A percentile compares a stretch with the other conserved stretches of the same genome.
These are phyloP conservation scores for Podospora comata DNA, from an alignment of 495 filamentous ascomycete genomes.

Conservation along the genomic window DNA sequence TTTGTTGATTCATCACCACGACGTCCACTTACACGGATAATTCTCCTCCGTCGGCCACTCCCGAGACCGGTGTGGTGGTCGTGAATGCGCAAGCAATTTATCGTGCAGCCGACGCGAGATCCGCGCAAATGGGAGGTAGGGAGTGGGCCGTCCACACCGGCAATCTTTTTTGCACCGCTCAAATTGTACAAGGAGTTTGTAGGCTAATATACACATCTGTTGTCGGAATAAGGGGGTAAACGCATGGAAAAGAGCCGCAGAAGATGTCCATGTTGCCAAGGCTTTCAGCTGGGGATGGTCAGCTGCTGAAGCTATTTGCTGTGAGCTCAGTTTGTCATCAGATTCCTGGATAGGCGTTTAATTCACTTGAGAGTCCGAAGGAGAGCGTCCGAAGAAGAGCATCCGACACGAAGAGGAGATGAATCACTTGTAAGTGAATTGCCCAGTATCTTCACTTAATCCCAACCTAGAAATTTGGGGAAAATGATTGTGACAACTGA, in stretches of 20 bases:
- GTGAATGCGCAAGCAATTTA: background rate
- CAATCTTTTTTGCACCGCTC: background rate
- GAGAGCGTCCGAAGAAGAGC: no score
- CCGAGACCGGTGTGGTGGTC: background rate
- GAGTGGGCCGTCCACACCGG: no score
- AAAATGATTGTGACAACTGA: no score
- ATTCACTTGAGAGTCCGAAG: no score
- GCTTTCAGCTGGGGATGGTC: background rate
- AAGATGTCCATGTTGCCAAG: background rate
- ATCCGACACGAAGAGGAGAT: no score
- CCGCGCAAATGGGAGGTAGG: background rate
- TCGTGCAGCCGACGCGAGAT: background rate
- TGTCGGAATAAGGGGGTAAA: background rate
- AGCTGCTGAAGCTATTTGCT: no score
- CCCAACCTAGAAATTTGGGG: no score
- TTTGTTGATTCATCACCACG: background rate
- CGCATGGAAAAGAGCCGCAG: background rate
- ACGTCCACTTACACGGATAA: background rate
- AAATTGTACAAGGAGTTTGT: background rate
- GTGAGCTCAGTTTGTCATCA: no score
- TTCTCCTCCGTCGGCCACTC: background rate
- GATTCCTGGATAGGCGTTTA: no score
- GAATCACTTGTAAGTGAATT: no score
- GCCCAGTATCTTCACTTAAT: no score
- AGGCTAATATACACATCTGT: background rate